A percentile compares a stretch with the other conserved stretches of the same genome.
Evolutionary conservation across 1,284 basidiomycete species (phyloP).

Genomic region (Apiotrichum akiyoshidainum): DNA sequence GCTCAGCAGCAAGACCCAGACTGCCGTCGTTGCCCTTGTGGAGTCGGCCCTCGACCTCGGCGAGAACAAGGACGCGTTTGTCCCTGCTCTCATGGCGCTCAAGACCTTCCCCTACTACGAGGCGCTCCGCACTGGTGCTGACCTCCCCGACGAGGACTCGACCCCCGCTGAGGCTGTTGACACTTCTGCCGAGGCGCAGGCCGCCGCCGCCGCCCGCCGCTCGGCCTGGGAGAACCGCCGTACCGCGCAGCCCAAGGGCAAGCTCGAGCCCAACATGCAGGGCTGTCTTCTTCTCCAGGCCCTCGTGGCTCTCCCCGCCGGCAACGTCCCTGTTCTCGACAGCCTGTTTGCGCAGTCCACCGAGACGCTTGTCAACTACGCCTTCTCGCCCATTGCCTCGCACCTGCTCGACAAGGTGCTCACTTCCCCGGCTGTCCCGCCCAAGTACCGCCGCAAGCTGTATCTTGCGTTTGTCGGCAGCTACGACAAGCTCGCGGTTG

Average conservation of each 20-base stretch:
- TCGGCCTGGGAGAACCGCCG: conserved; percentile 47
- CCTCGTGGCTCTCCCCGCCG: conserved; percentile 64
- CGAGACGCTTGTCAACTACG: conserved; percentile 63
- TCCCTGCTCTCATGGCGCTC: conserved; percentile 65
- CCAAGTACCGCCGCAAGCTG: conserved; percentile 67
- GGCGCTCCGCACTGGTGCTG: conserved; percentile 33
- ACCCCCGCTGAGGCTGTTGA: conserved; percentile 28
- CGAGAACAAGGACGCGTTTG: conserved; percentile 56
- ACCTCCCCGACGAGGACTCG: conserved; percentile 22
- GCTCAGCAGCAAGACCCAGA: conserved; percentile 49
- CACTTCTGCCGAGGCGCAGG: conserved; percentile 38
- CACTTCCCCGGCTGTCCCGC: conserved; percentile 63
- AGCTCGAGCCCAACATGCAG: conserved; percentile 68
- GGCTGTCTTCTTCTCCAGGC: conserved; percentile 81
- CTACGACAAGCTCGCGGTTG: conserved; percentile 74
- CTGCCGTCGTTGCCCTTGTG: conserved; percentile 58
- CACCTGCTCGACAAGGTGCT: conserved; percentile 76
- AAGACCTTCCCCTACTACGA: conserved; percentile 59
- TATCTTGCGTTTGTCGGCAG: conserved; percentile 70
- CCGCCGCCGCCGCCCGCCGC: conserved; percentile 35
- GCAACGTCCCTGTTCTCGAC: conserved; percentile 64
- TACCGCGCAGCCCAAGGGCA: conserved; percentile 30
- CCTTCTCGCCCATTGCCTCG: conserved; percentile 70
- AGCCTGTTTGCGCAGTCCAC: conserved; percentile 61
- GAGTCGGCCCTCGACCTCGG: conserved; percentile 61